A percentile compares a stretch with the other conserved stretches of the same genome.
Conservation (phyloP, 306 rosid species). For the Macrotyloma uniflorum region DNA sequence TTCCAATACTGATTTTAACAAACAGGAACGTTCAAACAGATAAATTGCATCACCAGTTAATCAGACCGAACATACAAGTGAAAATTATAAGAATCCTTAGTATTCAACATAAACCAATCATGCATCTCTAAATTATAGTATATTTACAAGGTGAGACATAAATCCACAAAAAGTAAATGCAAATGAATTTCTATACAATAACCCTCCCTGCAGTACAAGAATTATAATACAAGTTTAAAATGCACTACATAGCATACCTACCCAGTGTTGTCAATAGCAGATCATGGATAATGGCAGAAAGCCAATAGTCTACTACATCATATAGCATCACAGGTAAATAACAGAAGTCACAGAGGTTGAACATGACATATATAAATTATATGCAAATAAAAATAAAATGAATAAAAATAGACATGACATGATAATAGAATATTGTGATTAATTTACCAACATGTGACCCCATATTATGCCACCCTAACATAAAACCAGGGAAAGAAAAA, state of each 20-base stretch:
- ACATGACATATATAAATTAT: too few relatives aligned
- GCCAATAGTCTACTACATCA: too few relatives aligned
- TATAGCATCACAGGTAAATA: too few relatives aligned
- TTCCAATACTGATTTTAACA: neutral
- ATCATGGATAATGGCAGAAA: too few relatives aligned
- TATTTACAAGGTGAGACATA: neutral
- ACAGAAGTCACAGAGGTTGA: too few relatives aligned
- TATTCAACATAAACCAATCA: constrained; percentile 11
- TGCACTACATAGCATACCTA: neutral
- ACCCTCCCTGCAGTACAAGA: neutral
- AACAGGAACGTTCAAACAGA: neutral
- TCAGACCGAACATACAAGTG: neutral
- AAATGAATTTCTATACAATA: neutral
- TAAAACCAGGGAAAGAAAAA: neutral
- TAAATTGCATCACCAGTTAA: neutral
- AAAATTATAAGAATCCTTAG: constrained; percentile 4
- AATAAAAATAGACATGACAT: too few relatives aligned
- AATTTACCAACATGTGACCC: neutral
- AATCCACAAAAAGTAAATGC: constrained; percentile 13
- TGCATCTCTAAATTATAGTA: neutral
- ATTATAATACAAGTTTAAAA: constrained; percentile 1
- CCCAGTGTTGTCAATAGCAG: neutral
- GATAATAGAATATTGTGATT: neutral
- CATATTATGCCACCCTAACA: constrained; percentile 11
- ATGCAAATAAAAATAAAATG: too few relatives aligned